Conservation (phyloP, 2,329 filamentous ascomycete genomes). For the Aspergillus latus region DNA sequence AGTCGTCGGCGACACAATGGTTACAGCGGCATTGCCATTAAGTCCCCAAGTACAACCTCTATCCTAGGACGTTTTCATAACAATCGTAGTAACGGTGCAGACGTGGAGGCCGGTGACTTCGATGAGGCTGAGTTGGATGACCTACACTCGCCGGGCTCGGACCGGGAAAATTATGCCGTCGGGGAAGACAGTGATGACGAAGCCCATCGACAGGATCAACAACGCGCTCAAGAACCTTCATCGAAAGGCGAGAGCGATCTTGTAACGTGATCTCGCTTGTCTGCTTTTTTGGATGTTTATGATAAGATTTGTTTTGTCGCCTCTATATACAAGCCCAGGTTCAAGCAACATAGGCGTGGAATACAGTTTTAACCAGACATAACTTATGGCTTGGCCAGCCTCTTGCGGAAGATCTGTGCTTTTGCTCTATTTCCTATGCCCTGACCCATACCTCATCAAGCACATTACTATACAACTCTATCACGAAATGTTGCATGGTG, state of each 20-base stretch:
- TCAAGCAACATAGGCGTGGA: not conserved
- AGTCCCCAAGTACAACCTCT: constrained; percentile 43
- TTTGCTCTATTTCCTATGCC: constrained; percentile 1
- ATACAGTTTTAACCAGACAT: constrained; percentile 5
- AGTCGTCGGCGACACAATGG: constrained; percentile 51
- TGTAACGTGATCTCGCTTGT: constrained; percentile 8
- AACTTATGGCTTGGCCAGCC: constrained; percentile 2
- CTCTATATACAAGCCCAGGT: constrained; percentile 1
- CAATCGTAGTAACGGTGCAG: constrained; percentile 42
- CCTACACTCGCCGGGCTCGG: constrained; percentile 41
- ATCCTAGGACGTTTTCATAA: constrained; percentile 51
- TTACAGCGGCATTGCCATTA: constrained; percentile 44
- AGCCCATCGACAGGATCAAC: constrained; percentile 9
- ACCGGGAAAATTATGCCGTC: constrained; percentile 48
- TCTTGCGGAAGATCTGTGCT: not conserved
- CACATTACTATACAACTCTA: not conserved
- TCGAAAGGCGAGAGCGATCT: constrained; percentile 8
- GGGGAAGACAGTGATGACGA: constrained; percentile 48
- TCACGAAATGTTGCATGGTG: too few relatives aligned
- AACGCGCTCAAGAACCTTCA: constrained; percentile 11
- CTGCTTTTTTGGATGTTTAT: constrained; percentile 4
- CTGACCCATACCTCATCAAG: not conserved
- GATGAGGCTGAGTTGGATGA: constrained; percentile 63
- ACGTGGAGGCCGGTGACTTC: constrained; percentile 63
- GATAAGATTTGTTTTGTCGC: not conserved